phyloP scores from a whole-genome alignment of 148 eudicot genomes.

The Bassia scoparia region DNA sequence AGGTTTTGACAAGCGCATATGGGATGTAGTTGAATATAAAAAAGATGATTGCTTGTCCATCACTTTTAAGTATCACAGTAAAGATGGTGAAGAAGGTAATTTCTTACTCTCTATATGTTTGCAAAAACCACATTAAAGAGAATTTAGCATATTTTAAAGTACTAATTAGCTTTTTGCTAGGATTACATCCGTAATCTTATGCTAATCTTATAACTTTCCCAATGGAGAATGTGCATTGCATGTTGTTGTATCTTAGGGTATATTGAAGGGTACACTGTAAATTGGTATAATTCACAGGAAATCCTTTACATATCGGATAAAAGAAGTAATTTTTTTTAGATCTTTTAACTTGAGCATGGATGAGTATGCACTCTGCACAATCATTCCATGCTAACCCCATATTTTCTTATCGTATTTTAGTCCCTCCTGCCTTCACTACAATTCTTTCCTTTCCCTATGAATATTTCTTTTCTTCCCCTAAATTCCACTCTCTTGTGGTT shows the following conservation, averaged over 20 bases:
- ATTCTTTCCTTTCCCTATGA: background rate
- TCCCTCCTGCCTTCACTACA: background rate
- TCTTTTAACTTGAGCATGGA: background rate
- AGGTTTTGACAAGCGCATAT: conserved; percentile 84
- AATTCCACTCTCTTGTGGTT: background rate
- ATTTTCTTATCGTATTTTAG: background rate
- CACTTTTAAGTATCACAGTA: conserved; percentile 74
- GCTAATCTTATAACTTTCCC: background rate
- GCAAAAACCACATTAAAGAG: no score
- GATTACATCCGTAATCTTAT: no score
- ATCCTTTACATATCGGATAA: background rate
- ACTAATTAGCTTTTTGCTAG: no score
- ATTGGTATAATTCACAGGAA: background rate
- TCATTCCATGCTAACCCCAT: background rate
- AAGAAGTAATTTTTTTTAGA: background rate
- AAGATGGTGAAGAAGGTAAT: conserved; percentile 98
- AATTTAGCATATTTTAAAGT: no score
- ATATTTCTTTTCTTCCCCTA: background rate
- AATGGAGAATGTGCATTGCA: background rate
- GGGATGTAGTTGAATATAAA: conserved; percentile 81
- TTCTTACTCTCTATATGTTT: no score
- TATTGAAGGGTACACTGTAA: background rate
- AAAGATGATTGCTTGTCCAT: conserved; percentile 74
- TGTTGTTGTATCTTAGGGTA: background rate
- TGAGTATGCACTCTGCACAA: background rate